phyloP scores from a whole-genome alignment of 2,329 filamentous ascomycete genomes.

The Trichoderma sp. region DNA sequence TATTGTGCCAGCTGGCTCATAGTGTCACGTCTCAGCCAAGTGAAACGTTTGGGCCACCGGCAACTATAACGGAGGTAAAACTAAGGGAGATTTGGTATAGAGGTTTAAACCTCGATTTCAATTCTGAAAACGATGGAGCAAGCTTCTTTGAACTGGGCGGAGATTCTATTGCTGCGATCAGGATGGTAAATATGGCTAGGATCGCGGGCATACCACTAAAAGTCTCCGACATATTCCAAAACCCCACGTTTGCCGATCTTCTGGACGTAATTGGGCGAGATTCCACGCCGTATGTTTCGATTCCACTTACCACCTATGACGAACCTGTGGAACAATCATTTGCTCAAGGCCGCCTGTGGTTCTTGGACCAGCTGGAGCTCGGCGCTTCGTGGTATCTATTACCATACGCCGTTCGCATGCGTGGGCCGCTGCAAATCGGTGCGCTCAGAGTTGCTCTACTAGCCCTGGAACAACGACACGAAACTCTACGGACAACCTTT shows the following conservation, averaged over 20 bases:
- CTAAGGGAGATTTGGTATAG: not conserved
- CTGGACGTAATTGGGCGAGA: not conserved
- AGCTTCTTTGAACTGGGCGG: conserved; percentile 25
- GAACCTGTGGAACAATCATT: conserved; percentile 22
- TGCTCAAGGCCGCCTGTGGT: conserved; percentile 24
- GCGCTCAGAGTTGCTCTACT: conserved; percentile 12
- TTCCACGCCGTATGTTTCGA: not conserved
- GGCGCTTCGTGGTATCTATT: conserved; percentile 22
- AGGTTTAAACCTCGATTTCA: not conserved
- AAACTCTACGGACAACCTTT: conserved; percentile 24
- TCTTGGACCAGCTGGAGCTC: conserved; percentile 24
- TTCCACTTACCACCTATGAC: not conserved
- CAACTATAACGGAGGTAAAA: not conserved
- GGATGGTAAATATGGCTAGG: not conserved
- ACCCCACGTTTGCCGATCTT: not conserved
- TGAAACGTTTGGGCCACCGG: not conserved
- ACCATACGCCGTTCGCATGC: conserved; percentile 15
- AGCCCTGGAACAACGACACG: conserved; percentile 20
- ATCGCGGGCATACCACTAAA: not conserved
- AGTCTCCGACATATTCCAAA: not conserved
- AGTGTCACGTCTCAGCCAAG: not conserved
- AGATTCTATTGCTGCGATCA: conserved; percentile 20
- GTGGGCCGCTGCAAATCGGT: not conserved
- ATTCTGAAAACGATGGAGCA: not conserved
- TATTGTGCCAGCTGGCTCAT: not conserved